Evolutionary conservation across 495 filamentous ascomycete species (phyloP), one percentile per base, ranked within the genome.

Genomic region (Talaromyces borbonicus): DNA sequence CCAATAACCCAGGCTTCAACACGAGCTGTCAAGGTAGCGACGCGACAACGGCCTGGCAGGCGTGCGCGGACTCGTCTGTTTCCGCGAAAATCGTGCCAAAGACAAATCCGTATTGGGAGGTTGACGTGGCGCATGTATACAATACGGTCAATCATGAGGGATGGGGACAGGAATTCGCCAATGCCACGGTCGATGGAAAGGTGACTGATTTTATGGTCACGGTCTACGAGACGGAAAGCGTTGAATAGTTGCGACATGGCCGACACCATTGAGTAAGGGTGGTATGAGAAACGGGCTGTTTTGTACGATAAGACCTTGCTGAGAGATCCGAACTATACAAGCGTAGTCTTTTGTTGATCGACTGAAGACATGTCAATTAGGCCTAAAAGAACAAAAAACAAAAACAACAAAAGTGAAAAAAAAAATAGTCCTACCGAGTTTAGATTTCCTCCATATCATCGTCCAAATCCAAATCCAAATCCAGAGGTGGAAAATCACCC

Each of bases 381-480:
- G n/a, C n/a, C n/a, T n/a, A n/a, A n/a, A n/a, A n/a, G n/a, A n/a
- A n/a, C n/a, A n/a, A n/a, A n/a, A n/a, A n/a, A n/a, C n/a, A n/a
- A n/a, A n/a, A n/a, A n/a, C n/a, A n/a, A n/a, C n/a, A n/a, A n/a
- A n/a, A n/a, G n/a, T n/a, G n/a, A n/a, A 14, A 7, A 38, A 38
- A 41, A 9, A 19, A 5, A 19, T 31, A 26, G 24, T 9, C 42
- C 11, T 38, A 27, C 41, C 43, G 8, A 22, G 1, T 7, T 22
- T 16, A 90, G 32, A 92, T 85, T 66, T 92, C 88, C 62, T 94
- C 90, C 78, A 93, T 79, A 47, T 89, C 89, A 56, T 87, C 85
- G 50, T 84, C 76, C 26, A 86, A 50, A 15, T 63, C 67, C 35
- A 76, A 73, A 35, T 68, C 71, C 33, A 78, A 38, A 4, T 62